phyloP scores from a whole-genome alignment of 768 basidiomycete genomes.

The Chalciporus pseudorubinellus region DNA sequence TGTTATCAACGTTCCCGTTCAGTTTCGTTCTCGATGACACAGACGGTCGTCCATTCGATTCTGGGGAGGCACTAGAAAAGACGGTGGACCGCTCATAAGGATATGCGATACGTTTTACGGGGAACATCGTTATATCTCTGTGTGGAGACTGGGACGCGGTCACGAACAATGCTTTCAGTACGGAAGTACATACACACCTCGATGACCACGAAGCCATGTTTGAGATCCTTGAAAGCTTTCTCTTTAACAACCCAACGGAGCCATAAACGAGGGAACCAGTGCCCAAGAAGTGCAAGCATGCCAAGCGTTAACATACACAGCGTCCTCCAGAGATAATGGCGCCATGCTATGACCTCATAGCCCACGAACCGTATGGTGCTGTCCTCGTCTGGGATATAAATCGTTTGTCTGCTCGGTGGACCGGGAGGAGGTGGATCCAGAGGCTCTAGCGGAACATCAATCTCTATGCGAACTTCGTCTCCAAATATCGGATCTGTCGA shows the following conservation, averaged over 20 bases:
- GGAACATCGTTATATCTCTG: constrained; percentile 77
- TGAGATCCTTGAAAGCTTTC: constrained; percentile 72
- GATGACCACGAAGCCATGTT: constrained; percentile 77
- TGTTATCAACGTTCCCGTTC: constrained; percentile 32
- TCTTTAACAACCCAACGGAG: constrained; percentile 82
- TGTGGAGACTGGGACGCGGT: constrained; percentile 65
- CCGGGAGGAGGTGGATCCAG: constrained; percentile 75
- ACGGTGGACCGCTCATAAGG: constrained; percentile 79
- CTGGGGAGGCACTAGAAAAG: constrained; percentile 49
- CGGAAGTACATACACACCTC: constrained; percentile 58
- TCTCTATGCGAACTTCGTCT: constrained; percentile 79
- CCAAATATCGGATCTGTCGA: constrained; percentile 78
- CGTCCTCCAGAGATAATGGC: constrained; percentile 65
- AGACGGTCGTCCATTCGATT: constrained; percentile 27
- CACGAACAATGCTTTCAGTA: constrained; percentile 11
- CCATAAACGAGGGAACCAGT: constrained; percentile 95
- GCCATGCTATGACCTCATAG: constrained; percentile 66
- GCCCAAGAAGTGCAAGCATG: constrained; percentile 72
- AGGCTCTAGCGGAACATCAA: constrained; percentile 62
- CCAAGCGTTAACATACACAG: constrained; percentile 71
- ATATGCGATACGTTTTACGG: constrained; percentile 64
- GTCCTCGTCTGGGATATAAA: constrained; percentile 89
- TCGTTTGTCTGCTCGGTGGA: constrained; percentile 80
- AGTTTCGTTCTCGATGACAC: constrained; percentile 28
- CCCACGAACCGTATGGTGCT: constrained; percentile 84